phyloP scores from a whole-genome alignment of 768 basidiomycete genomes.

The Tephrocybe sp. region DNA sequence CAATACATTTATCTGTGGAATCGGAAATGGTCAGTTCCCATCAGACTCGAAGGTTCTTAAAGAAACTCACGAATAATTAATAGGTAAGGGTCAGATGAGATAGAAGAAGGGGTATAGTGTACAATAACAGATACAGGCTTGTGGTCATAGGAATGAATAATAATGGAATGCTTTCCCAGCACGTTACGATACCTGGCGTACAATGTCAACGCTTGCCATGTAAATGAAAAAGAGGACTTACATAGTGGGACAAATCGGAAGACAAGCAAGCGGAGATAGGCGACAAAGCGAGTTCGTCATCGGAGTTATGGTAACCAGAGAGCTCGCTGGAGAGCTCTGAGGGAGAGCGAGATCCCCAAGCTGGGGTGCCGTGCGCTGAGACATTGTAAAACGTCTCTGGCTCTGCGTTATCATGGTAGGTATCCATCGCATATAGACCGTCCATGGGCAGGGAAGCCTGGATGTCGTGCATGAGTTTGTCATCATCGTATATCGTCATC shows the following conservation, averaged over 20 bases:
- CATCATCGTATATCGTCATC: slow-evolving; percentile 12
- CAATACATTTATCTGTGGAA: slow-evolving; percentile 21
- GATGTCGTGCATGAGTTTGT: slow-evolving; percentile 10
- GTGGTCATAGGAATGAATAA: background rate
- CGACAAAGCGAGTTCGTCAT: slow-evolving; percentile 18
- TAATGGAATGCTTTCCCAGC: slow-evolving; percentile 3
- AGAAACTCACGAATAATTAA: slow-evolving; percentile 18
- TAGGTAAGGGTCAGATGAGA: slow-evolving; percentile 1
- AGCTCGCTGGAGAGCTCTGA: slow-evolving; percentile 13
- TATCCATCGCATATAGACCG: slow-evolving; percentile 20
- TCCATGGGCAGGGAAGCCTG: slow-evolving; percentile 19
- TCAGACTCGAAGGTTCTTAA: slow-evolving; percentile 3
- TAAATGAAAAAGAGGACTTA: slow-evolving; percentile 19
- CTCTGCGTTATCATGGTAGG: slow-evolving; percentile 14
- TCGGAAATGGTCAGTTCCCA: slow-evolving; percentile 17
- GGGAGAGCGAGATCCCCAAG: slow-evolving; percentile 16
- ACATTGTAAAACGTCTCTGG: slow-evolving; percentile 18
- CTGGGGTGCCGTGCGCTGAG: slow-evolving; percentile 1
- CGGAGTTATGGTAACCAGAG: slow-evolving; percentile 14
- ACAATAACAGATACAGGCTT: slow-evolving; percentile 17
- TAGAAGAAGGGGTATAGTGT: slow-evolving; percentile 13
- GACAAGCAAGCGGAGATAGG: slow-evolving; percentile 28
- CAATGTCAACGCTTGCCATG: background rate
- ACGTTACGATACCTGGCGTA: slow-evolving; percentile 12
- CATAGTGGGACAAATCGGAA: slow-evolving; percentile 31